Conservation (phyloP, 163 green algal genomes). For the Chlorella variabilis region DNA sequence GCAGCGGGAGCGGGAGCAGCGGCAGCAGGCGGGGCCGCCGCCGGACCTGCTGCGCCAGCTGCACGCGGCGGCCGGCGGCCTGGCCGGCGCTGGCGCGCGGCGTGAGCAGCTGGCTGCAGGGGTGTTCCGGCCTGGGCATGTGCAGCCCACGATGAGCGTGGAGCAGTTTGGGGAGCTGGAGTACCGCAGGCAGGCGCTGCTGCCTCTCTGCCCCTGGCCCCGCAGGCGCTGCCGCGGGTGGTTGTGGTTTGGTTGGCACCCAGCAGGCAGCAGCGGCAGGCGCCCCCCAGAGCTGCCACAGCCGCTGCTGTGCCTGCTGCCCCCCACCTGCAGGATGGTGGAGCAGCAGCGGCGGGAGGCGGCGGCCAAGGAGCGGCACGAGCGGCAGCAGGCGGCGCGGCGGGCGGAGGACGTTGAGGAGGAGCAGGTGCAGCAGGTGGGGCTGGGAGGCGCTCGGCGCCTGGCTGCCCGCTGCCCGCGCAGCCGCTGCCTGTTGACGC, state of each 20-base stretch:
- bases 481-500: not conserved
- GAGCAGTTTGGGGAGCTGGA: slow-evolving; percentile 77
- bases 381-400: slow-evolving; percentile 36
- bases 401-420: slow-evolving; percentile 45
- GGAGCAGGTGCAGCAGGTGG: slow-evolving; percentile 54
- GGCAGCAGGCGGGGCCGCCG: slow-evolving; percentile 39
- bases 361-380: not conserved
- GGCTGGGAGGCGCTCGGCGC: not conserved
- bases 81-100: not conserved
- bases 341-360: slow-evolving; percentile 37
- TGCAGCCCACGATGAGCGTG: slow-evolving; percentile 80
- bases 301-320: not conserved
- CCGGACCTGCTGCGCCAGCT: slow-evolving; percentile 50
- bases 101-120: slow-evolving; percentile 39
- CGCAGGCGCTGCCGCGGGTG: not conserved
- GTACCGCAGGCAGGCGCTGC: slow-evolving; percentile 31
- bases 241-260: too few relatives aligned
- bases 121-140: slow-evolving; percentile 85
- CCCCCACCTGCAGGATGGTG: slow-evolving; percentile 1
- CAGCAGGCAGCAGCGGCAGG: too few relatives aligned
- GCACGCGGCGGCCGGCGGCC: slow-evolving; percentile 21
- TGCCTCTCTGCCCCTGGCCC: not conserved
- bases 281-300: too few relatives aligned
- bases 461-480: not conserved
- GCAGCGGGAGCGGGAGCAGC: slow-evolving; percentile 22